Evolutionary conservation across 176 grass and related monocot genomes (phyloP), one percentile per base, ranked within the genome.

Genomic region (Carex littledalei): DNA sequence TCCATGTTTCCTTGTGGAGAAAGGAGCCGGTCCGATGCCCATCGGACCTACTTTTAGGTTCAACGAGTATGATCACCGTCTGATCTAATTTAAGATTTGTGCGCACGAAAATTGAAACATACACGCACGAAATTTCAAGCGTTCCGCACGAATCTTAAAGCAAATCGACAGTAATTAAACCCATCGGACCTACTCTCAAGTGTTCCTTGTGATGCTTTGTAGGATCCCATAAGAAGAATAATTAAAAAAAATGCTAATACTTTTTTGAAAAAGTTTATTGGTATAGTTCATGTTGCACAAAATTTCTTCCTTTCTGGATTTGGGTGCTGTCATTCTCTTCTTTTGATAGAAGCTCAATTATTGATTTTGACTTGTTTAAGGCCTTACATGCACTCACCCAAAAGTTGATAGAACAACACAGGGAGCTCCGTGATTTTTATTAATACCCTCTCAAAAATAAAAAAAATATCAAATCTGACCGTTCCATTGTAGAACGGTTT

Each of bases 351-450:
- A 78, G 52, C 74, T 78, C 50, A 78, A 78, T 78, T 57, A 78
- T 78, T 78, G 52, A 78, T 78, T 78, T 32, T 78, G 52, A 78
- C 74, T 78, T 78, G 20, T 75, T 54, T 75, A 4, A 20, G 20
- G 8, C 20, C 41, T 78, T 78, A 32, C 14, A 22, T 56, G 12
- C 49, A 78, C 65, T 39, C 32, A 68, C 47, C 72, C 21, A 78
- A 78, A 56, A 77, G 13, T 78, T 29, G 22, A 78, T 54, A 56
- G 47, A 56, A 55, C 50, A 78, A 56, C 3, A 0, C 22, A 21
- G 68, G 45, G 45, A 71, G 2, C 17, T 71, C 26, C 26, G 26
- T 26, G 26, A 26, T 26, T 26, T 26, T 26, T 26, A 24, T 26
- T 26, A 26, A 26, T 26, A 26, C 26, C 26, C 0, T 26, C 26